These are phyloP conservation scores for Cryptococcus sp. DNA, from an alignment of 1,284 basidiomycete species.

Conservation along the genomic window DNA sequence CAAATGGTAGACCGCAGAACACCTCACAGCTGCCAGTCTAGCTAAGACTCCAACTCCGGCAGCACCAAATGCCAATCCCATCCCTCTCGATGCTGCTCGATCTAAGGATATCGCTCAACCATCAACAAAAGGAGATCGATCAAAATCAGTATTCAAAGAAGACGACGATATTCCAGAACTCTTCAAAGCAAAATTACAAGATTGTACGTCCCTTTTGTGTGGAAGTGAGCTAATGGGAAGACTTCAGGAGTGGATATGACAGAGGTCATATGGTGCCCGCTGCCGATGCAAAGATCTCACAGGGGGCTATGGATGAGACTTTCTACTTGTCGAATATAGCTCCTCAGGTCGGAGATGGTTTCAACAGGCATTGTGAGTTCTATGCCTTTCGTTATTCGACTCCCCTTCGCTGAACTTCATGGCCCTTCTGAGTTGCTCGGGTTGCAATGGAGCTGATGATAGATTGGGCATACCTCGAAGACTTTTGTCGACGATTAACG, in stretches of 20 bases:
- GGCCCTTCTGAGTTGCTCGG: constrained; percentile 1
- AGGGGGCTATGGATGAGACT: constrained; percentile 95
- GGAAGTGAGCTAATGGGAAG: constrained; percentile 21
- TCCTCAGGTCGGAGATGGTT: constrained; percentile 94
- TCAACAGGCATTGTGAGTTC: constrained; percentile 86
- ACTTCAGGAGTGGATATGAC: constrained; percentile 92
- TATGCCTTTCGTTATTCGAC: background rate
- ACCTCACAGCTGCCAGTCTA: constrained; percentile 73
- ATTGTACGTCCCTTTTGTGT: constrained; percentile 53
- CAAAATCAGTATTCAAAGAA: constrained; percentile 79
- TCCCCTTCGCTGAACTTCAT: background rate
- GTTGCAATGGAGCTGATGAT: background rate
- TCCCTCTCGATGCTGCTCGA: constrained; percentile 34
- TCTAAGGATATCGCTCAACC: constrained; percentile 32
- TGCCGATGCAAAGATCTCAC: constrained; percentile 80
- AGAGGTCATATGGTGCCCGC: constrained; percentile 98
- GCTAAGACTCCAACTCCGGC: constrained; percentile 52
- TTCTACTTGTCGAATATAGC: constrained; percentile 95
- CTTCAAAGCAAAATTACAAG: constrained; percentile 81
- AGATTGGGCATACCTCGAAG: constrained; percentile 97
- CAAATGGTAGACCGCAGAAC: constrained; percentile 69
- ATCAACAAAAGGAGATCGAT: constrained; percentile 59
- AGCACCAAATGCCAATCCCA: constrained; percentile 19
- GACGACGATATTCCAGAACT: constrained; percentile 69
- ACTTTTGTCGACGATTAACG: constrained; percentile 89